Base-by-base conservation (phyloP, 163 green algal genomes). In the Chlamydomonas reinhardtii region DNA sequence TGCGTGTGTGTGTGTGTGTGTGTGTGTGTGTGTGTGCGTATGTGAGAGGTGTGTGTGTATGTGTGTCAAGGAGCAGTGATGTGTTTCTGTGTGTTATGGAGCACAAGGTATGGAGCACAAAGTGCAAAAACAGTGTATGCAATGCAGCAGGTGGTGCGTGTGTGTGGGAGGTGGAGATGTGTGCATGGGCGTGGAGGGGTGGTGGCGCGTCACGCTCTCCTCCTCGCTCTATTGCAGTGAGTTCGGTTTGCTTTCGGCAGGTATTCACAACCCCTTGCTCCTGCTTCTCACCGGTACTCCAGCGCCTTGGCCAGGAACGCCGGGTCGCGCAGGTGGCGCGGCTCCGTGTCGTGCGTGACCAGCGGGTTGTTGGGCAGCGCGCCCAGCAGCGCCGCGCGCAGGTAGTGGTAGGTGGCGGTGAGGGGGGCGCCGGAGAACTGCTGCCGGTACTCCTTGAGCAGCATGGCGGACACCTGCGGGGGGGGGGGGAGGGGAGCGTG, bases 391-490 rank as follows among this genome's bases (percentile, higher is more conserved):
- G n/a, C 19, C 32, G 89, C 75, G 56, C 71, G 80, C 20, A 95
- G 86, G 85, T 92, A 94, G 62, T 85, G 59, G 76, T 93, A 95
- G 24, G 92, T 96, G 81, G 94, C 92, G 43, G 80, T 86, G 5
- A 98, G 64, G 31, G 95, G 94, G 2, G 94, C 94, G 32, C 93
- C 95, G 56, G 86, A 85, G 89, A 99, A 99, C 76, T 93, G 88
- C 52, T 95, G 88, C 72, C 92, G 90, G 92, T 99, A 98, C 89
- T 94, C 92, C 90, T 98, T 98, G 64, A 99, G 92, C 89, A 99
- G 93, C 84, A 95, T 91, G 43, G 84, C 95, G 1, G 95, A 91
- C 35, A 98, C 94, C 93, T 98, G 94, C 29, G 78, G 19, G 54
- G 32, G 25, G 62, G 66, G 24, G n/a, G n/a, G 74, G 29, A 54